Percentiles rank a stretch among this genome's conserved stretches.
These are phyloP conservation scores for Prinsepia uniflora DNA, from an alignment of 306 rosid genomes.

Conservation along the genomic window DNA sequence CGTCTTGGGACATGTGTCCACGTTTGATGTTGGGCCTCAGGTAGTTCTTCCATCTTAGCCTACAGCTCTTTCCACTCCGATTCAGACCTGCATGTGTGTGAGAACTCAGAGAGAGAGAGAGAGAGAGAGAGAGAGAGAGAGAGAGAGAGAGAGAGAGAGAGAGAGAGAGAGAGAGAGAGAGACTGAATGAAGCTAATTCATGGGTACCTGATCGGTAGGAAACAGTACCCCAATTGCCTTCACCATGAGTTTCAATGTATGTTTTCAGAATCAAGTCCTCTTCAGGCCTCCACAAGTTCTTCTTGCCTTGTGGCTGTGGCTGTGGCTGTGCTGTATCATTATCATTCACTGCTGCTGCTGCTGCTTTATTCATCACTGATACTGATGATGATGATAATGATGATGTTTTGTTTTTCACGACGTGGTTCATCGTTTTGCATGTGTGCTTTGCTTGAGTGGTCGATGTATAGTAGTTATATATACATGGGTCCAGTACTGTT, in stretches of 20 bases:
- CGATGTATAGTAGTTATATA: no score
- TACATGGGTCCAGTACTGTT: no score
- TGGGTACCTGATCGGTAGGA: conserved; percentile 46
- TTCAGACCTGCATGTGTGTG: conserved; percentile 33
- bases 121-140: not conserved
- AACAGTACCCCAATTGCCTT: conserved; percentile 65
- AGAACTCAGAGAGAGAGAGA: not conserved
- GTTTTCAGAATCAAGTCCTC: conserved; percentile 55
- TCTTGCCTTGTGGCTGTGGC: conserved; percentile 18
- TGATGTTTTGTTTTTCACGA: not conserved
- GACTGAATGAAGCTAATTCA: not conserved
- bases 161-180: not conserved
- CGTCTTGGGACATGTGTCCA: conserved; percentile 62
- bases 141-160: not conserved
- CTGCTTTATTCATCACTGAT: not conserved
- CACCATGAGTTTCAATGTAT: conserved; percentile 65
- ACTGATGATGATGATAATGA: not conserved
- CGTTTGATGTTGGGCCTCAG: conserved; percentile 62
- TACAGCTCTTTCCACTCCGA: conserved; percentile 70
- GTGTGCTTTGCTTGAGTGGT: no score
- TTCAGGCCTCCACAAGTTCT: conserved; percentile 65
- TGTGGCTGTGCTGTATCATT: not conserved
- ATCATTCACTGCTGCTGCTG: not conserved
- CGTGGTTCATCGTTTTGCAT: no score
- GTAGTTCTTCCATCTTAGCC: conserved; percentile 73